Conservation (phyloP, 2,329 filamentous ascomycete genomes). For the Chrysoporthe austroafricana region DNA sequence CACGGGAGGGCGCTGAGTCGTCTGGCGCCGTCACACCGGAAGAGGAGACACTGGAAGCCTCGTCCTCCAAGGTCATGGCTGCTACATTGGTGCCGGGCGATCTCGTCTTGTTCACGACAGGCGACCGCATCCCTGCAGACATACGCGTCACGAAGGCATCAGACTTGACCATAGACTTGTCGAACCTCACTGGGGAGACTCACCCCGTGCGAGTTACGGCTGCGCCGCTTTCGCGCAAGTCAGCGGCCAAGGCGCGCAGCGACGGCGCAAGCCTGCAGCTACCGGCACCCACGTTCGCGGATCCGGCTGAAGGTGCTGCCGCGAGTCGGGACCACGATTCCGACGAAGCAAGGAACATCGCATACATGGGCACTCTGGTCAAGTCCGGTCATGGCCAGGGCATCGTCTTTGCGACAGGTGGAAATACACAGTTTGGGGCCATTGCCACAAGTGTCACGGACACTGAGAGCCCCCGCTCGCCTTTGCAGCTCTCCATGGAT, state of each 20-base stretch:
- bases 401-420: conserved; percentile 95
- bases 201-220: conserved; percentile 83
- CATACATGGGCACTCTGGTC: conserved; percentile 96
- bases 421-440: conserved; percentile 91
- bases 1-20: conserved; percentile 47
- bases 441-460: conserved; percentile 93
- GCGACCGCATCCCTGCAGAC: conserved; percentile 94
- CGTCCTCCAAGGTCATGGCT: conserved; percentile 84
- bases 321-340: conserved; percentile 59
- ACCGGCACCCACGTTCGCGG: conserved; percentile 39
- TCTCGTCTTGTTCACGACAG: conserved; percentile 90
- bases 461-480: conserved; percentile 93
- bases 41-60: conserved; percentile 68
- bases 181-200: conserved; percentile 95
- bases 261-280: conserved; percentile 38
- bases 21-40: conserved; percentile 61
- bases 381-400: conserved; percentile 94
- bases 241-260: conserved; percentile 33
- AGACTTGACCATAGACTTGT: conserved; percentile 93
- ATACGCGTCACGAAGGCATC: conserved; percentile 89
- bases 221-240: conserved; percentile 53
- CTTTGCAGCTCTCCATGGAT: conserved; percentile 95
- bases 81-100: conserved; percentile 89
- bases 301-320: conserved; percentile 43
- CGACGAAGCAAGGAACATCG: conserved; percentile 85